A percentile compares a stretch with the other conserved stretches of the same genome.
phyloP scores from a whole-genome alignment of 495 filamentous ascomycete genomes.

The Annulohypoxylon maeteangense region DNA sequence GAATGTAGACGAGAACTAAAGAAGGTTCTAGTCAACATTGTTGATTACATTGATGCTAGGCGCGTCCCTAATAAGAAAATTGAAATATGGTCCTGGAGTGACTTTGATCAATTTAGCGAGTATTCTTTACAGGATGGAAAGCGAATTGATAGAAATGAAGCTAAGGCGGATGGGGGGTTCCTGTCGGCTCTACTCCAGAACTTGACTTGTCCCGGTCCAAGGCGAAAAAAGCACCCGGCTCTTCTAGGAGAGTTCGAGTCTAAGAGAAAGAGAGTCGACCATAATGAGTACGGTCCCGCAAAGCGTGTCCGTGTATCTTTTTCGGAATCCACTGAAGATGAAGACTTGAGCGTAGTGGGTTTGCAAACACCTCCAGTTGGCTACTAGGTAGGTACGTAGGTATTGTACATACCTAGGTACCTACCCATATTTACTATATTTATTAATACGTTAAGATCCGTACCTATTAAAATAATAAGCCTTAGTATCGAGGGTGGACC shows the following conservation, averaged over 20 bases:
- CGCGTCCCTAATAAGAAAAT: slow-evolving; percentile 42
- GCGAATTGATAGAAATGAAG: slow-evolving; percentile 49
- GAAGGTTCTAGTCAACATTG: slow-evolving; percentile 60
- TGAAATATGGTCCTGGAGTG: slow-evolving; percentile 45
- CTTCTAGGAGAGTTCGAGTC: neutral
- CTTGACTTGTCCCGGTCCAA: slow-evolving; percentile 1
- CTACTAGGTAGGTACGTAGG: neutral
- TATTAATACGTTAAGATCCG: too few relatives aligned
- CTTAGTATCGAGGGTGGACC: too few relatives aligned
- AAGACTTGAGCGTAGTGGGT: neutral
- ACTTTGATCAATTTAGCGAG: slow-evolving; percentile 44
- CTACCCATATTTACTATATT: too few relatives aligned
- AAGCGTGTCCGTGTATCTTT: slow-evolving; percentile 9
- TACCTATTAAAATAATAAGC: too few relatives aligned
- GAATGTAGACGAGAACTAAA: slow-evolving; percentile 49
- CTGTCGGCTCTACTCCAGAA: slow-evolving; percentile 54
- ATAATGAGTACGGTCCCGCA: neutral
- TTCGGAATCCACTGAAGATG: neutral
- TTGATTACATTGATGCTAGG: slow-evolving; percentile 62
- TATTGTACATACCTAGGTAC: too few relatives aligned
- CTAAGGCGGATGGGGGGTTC: slow-evolving; percentile 54
- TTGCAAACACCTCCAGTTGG: too few relatives aligned
- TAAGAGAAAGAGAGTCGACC: slow-evolving; percentile 13
- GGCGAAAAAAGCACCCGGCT: neutral
- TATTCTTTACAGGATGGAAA: slow-evolving; percentile 53